phyloP scores from a whole-genome alignment of 768 basidiomycete species.

The Boletus rex-veris region DNA sequence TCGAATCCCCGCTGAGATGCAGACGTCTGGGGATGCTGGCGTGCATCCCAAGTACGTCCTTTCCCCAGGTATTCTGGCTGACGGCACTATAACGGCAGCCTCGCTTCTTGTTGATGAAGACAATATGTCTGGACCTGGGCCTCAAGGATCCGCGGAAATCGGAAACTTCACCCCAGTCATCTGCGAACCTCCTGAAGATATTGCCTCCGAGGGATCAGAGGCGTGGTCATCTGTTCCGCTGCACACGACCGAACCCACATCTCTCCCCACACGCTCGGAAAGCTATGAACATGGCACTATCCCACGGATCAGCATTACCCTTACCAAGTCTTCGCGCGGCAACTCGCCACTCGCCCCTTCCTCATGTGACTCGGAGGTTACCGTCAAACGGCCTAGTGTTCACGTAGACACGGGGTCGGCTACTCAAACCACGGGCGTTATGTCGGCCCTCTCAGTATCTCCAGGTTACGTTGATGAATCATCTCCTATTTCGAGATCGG shows the following conservation, averaged over 20 bases:
- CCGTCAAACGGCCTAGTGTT: conserved; percentile 26
- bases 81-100: conserved; percentile 13
- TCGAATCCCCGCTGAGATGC: conserved; percentile 16
- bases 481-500: conserved; percentile 21
- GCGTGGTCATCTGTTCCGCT: conserved; percentile 13
- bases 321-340: conserved; percentile 29
- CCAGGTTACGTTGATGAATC: conserved; percentile 19
- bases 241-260: conserved; percentile 11
- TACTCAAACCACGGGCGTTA: conserved; percentile 17
- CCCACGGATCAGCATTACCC: conserved; percentile 31
- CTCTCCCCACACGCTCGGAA: conserved; percentile 12
- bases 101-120: conserved; percentile 15
- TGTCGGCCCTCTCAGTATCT: conserved; percentile 9
- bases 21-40: conserved; percentile 13
- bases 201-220: conserved; percentile 18
- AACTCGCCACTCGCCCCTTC: conserved; percentile 25
- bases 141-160: conserved; percentile 24
- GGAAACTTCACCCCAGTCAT: conserved; percentile 25
- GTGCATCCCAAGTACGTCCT: conserved; percentile 15
- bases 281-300: conserved; percentile 18
- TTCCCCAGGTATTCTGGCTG: conserved; percentile 14
- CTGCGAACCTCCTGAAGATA: conserved; percentile 31
- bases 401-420: conserved; percentile 28
- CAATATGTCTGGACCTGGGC: conserved; percentile 5
- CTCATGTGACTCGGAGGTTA: conserved; percentile 27